A percentile compares a stretch with the other conserved stretches of the same genome.
phyloP scores from a whole-genome alignment of 345 rosid genomes.

The Citrus maxima region DNA sequence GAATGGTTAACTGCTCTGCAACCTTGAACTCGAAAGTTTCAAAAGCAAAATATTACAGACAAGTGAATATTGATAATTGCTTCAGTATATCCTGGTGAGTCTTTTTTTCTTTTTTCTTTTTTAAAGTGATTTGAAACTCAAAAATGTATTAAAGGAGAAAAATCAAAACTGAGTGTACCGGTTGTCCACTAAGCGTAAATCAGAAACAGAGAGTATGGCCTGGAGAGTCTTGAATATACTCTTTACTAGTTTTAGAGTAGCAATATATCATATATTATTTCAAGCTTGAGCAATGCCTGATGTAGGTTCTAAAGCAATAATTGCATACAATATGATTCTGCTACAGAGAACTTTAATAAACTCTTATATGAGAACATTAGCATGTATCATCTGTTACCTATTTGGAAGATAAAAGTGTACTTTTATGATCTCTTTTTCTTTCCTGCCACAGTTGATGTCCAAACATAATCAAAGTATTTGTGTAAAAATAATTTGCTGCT shows the following conservation, averaged over 20 bases:
- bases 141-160: no score
- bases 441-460: not conserved
- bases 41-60: not conserved
- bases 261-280: not conserved
- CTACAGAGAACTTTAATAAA: not conserved
- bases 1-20: not conserved
- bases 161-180: no score
- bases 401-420: not conserved
- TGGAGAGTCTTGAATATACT: no score
- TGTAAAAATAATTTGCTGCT: not conserved
- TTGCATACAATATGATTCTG: not conserved
- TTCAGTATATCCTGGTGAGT: not conserved
- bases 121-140: no score
- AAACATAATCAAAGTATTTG: not conserved
- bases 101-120: no score
- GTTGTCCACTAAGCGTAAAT: no score
- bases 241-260: not conserved
- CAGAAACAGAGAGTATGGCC: no score
- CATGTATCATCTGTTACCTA: not conserved
- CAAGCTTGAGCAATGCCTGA: not conserved
- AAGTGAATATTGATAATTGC: not conserved
- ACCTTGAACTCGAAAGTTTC: not conserved
- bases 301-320: not conserved
- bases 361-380: not conserved
- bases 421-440: not conserved